phyloP scores from a whole-genome alignment of 495 filamentous ascomycete species.

The Hypoxylon subgilvum region DNA sequence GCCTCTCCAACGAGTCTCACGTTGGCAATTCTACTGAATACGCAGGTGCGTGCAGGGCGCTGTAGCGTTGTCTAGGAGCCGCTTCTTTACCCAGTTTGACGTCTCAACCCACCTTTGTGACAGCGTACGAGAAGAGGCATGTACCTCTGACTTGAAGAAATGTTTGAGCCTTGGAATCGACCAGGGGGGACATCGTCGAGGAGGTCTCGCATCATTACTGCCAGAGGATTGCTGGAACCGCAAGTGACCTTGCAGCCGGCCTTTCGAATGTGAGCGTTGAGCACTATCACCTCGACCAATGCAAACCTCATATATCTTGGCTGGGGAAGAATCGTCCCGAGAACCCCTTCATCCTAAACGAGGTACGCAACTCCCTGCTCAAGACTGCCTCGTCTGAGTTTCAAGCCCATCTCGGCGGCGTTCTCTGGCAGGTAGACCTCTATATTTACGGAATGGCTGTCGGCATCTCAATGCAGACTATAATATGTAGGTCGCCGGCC shows the following conservation, averaged over 20 bases:
- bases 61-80: constrained; percentile 24
- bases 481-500: constrained; percentile 39
- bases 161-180: constrained; percentile 43
- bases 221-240: constrained; percentile 33
- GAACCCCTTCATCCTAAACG: constrained; percentile 37
- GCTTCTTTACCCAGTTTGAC: constrained; percentile 40
- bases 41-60: constrained; percentile 24
- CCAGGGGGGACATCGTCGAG: constrained; percentile 24
- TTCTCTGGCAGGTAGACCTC: constrained; percentile 41
- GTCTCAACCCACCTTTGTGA: constrained; percentile 29
- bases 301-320: constrained; percentile 31
- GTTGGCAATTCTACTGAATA: constrained; percentile 41
- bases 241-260: constrained; percentile 20
- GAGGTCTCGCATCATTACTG: constrained; percentile 42
- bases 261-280: constrained; percentile 37
- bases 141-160: constrained; percentile 31
- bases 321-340: constrained; percentile 28
- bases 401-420: constrained; percentile 38
- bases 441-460: constrained; percentile 38
- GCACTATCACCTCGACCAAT: constrained; percentile 33
- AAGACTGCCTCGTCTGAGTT: constrained; percentile 32
- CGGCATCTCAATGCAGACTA: constrained; percentile 38
- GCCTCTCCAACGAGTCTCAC: constrained; percentile 36
- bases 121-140: constrained; percentile 15
- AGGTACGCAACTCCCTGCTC: constrained; percentile 41